Base-by-base conservation (phyloP, 345 rosid genomes). In the Capsella bursapastoris region DNA sequence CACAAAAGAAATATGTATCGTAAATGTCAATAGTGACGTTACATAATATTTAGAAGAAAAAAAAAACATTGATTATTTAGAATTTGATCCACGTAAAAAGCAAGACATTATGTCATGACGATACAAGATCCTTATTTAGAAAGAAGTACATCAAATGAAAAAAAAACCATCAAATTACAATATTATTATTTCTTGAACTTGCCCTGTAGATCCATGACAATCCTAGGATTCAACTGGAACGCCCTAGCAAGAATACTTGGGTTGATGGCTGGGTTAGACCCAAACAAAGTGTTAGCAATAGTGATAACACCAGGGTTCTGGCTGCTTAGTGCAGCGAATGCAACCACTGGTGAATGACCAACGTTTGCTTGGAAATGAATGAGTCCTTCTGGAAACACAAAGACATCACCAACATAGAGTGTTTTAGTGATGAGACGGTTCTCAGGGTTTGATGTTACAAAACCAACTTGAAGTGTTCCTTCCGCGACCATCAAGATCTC, bases 331-430 rank as follows among this genome's bases (percentile, higher is more conserved):
- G 11, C 62, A 32, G 73, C 45, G 5, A 67, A 75, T 59, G 68
- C 78, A 66, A 66, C 49, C 0, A 73, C 78, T 1, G 61, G 53
- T 2, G 4, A 1, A 0, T 6, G 0, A 2, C 78, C 72, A 8
- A 48, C 2, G 5, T 74, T 74, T 1, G 29, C 7, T 28, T 47
- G 59, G 51, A 74, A 74, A 48, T 74, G 78, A 2, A 74, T 5
- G 3, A 75, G 79, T 31, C 79, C 79, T 0, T 40, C 11, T 14
- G 79, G 79, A 32, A 75, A 67, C 56, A 67, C 73, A 59, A 75
- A 58, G 0, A 43, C 68, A 75, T 75, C 79, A 58, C 79, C 79
- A 0, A 0, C 0, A 2, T 67, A 40, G 7, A 67, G 79, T 10
- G 45, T 67, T 75, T 75, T 75, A 2, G 31, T 31, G 37, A 75